Conservation (phyloP, 2,329 filamentous ascomycete genomes). For the Colletotrichum godetiae region DNA sequence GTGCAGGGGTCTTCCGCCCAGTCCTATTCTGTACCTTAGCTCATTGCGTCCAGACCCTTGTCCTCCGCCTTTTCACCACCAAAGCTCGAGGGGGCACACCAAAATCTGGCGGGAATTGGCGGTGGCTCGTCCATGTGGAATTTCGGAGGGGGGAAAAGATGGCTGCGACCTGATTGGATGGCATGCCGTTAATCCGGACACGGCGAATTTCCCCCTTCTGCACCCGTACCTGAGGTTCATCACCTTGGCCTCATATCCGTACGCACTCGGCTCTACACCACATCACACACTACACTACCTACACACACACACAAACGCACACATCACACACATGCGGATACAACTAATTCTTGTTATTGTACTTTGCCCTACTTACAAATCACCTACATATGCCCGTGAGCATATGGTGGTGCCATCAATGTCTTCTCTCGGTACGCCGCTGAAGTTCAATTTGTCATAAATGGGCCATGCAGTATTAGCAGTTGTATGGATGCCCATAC, state of each 20-base stretch:
- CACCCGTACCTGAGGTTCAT: background rate
- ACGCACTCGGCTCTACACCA: background rate
- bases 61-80: slow-evolving; percentile 32
- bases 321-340: background rate
- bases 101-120: slow-evolving; percentile 14
- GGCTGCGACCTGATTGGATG: background rate
- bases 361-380: background rate
- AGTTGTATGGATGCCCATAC: background rate
- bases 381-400: background rate
- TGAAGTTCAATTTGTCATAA: background rate
- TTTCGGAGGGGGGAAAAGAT: background rate
- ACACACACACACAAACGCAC: too few species aligned
- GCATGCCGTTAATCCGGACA: background rate
- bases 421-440: background rate
- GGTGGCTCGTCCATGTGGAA: slow-evolving; percentile 1
- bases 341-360: too few species aligned
- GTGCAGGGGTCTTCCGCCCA: background rate
- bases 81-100: slow-evolving; percentile 12
- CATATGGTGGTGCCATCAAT: background rate
- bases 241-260: background rate
- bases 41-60: background rate
- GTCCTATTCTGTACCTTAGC: background rate
- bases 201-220: background rate
- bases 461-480: background rate
- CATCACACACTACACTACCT: background rate